Percentiles rank a stretch among this genome's conserved stretches.
These are phyloP conservation scores for Didymella exigua DNA, from an alignment of 2,329 filamentous ascomycete genomes.

Conservation along the genomic window DNA sequence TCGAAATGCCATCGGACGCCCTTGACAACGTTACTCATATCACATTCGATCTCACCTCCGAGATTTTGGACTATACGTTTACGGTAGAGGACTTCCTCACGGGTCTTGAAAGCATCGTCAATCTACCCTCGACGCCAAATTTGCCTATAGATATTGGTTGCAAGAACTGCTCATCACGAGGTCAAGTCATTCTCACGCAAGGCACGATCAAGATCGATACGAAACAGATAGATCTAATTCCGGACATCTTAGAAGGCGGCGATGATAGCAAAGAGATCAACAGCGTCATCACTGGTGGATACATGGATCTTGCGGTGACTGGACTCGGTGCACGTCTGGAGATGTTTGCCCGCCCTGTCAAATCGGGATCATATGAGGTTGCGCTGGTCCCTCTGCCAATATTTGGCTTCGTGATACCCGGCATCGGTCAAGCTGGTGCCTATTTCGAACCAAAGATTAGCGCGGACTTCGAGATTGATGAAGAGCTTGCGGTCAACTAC, in stretches of 20 bases:
- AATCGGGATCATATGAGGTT: slow-evolving; percentile 30
- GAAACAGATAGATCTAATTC: slow-evolving; percentile 31
- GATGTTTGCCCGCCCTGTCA: slow-evolving; percentile 36
- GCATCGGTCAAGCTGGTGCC: slow-evolving; percentile 46
- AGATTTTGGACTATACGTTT: slow-evolving; percentile 35
- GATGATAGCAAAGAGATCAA: slow-evolving; percentile 32
- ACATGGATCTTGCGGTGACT: slow-evolving; percentile 40
- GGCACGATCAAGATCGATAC: slow-evolving; percentile 38
- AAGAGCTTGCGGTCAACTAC: slow-evolving; percentile 42
- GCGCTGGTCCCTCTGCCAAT: slow-evolving; percentile 34
- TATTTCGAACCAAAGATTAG: slow-evolving; percentile 38
- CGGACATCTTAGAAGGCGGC: slow-evolving; percentile 31
- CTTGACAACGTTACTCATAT: slow-evolving; percentile 27
- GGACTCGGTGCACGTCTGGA: slow-evolving; percentile 44
- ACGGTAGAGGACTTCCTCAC: slow-evolving; percentile 23
- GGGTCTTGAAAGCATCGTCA: slow-evolving; percentile 17
- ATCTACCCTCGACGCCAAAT: slow-evolving; percentile 18
- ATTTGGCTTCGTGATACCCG: slow-evolving; percentile 43
- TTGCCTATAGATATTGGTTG: slow-evolving; percentile 43
- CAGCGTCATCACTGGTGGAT: slow-evolving; percentile 42
- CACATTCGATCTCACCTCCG: slow-evolving; percentile 30
- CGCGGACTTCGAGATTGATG: slow-evolving; percentile 35
- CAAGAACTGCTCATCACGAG: slow-evolving; percentile 44
- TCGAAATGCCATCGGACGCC: slow-evolving; percentile 30
- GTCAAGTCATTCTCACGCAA: slow-evolving; percentile 39